Conservation (phyloP, 169 alveolate genomes). For the Plasmodium reichenowi region DNA sequence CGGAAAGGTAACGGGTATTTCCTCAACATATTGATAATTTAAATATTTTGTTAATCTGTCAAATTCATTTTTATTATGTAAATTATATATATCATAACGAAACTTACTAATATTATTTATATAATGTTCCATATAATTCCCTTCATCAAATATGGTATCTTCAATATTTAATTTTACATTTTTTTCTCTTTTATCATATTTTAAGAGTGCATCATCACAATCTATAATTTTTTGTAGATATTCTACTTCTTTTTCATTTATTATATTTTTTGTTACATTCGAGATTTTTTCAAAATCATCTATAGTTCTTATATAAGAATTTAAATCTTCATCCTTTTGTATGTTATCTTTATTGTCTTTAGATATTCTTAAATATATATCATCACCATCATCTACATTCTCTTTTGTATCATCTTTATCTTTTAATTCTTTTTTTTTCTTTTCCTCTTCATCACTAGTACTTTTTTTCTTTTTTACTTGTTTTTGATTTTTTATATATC, state of each 20-base stretch:
- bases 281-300: conserved; percentile 60
- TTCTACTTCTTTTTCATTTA: conserved; percentile 60
- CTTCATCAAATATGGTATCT: conserved; percentile 70
- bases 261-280: conserved; percentile 34
- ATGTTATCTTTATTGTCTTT: not conserved
- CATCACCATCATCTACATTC: not conserved
- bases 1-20: conserved; percentile 26
- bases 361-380: not conserved
- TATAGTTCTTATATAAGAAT: conserved; percentile 27
- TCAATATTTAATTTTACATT: conserved; percentile 44
- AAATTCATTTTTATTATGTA: conserved; percentile 63
- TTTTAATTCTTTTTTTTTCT: not conserved
- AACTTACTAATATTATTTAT: conserved; percentile 66
- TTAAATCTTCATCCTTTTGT: not conserved
- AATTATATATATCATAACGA: conserved; percentile 59
- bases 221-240: conserved; percentile 42
- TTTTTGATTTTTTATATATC: not conserved
- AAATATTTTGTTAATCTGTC: conserved; percentile 61
- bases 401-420: not conserved
- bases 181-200: conserved; percentile 68
- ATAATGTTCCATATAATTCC: conserved; percentile 56
- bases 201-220: conserved; percentile 55
- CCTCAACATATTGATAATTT: conserved; percentile 46
- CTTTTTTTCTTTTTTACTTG: conserved; percentile 10
- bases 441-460: not conserved